A percentile compares a stretch with the other conserved stretches of the same genome.
These are phyloP conservation scores for Trichoderma citrinoviride DNA, from an alignment of 2,329 filamentous ascomycete genomes.

Conservation along the genomic window DNA sequence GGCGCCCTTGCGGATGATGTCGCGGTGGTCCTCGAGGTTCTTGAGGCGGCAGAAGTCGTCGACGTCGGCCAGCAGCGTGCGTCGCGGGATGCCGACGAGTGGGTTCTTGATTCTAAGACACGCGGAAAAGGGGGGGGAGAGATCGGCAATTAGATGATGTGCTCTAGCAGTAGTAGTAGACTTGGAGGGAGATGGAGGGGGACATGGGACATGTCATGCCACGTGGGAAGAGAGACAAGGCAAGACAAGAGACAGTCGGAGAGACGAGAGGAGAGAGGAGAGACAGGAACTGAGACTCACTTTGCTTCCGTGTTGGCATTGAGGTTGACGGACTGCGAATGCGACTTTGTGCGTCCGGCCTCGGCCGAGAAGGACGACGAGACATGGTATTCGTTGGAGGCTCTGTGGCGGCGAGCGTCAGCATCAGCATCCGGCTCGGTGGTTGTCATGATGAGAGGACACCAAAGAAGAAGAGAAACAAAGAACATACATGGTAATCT, in stretches of 20 bases:
- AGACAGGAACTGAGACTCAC: constrained; percentile 32
- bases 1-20: constrained; percentile 64
- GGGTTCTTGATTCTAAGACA: constrained; percentile 42
- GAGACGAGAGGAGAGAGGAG: background rate
- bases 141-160: constrained; percentile 9
- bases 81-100: constrained; percentile 51
- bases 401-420: constrained; percentile 22
- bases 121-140: background rate
- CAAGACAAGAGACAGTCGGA: background rate
- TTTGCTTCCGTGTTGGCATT: constrained; percentile 48
- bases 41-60: constrained; percentile 61
- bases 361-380: constrained; percentile 37
- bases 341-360: constrained; percentile 35
- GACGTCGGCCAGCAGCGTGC: constrained; percentile 53
- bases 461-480: background rate
- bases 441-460: no score
- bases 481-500: constrained; percentile 30
- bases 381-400: constrained; percentile 30
- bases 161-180: background rate
- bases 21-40: constrained; percentile 56
- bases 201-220: constrained; percentile 12
- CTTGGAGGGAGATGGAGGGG: background rate
- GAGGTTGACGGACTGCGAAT: constrained; percentile 41
- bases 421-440: background rate
- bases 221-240: constrained; percentile 15